Percentiles rank a stretch among this genome's conserved stretches.
These are phyloP conservation scores for Pseudohalonectria lignicola DNA, from an alignment of 2,329 filamentous ascomycete species.

Conservation along the genomic window DNA sequence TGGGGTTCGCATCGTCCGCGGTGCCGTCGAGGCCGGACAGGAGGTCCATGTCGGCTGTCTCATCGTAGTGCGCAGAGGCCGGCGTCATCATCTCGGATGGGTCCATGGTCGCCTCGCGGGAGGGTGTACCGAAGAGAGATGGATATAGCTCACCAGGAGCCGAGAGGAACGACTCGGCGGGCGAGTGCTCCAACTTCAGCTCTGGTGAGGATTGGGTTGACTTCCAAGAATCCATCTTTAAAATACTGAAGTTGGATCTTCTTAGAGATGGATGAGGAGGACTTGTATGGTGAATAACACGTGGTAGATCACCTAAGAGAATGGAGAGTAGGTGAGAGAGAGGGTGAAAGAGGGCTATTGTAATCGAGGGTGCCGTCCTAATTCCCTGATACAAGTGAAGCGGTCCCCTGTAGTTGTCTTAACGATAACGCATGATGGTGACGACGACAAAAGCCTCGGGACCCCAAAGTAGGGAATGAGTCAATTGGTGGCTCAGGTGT, in stretches of 20 bases:
- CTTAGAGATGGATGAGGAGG: constrained; percentile 10
- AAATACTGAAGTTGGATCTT: constrained; percentile 4
- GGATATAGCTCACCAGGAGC: constrained; percentile 35
- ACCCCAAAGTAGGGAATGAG: too few relatives aligned
- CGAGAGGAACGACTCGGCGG: constrained; percentile 42
- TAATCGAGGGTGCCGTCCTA: constrained; percentile 2
- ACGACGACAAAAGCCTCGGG: background rate
- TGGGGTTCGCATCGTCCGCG: constrained; percentile 6
- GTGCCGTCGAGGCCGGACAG: constrained; percentile 11
- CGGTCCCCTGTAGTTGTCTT: background rate
- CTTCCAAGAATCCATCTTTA: constrained; percentile 29
- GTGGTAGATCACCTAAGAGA: too few relatives aligned
- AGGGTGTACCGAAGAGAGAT: constrained; percentile 30
- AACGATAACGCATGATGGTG: background rate
- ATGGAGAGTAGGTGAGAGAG: too few relatives aligned
- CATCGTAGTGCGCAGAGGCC: constrained; percentile 23
- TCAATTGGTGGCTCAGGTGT: too few relatives aligned
- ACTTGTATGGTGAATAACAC: constrained; percentile 4
- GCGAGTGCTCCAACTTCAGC: constrained; percentile 42
- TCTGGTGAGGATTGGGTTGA: constrained; percentile 27
- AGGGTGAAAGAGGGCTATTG: constrained; percentile 2
- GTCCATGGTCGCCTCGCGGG: constrained; percentile 26
- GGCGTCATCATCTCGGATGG: constrained; percentile 40
- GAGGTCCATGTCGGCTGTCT: constrained; percentile 13
- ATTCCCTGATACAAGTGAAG: constrained; percentile 1